Conservation (phyloP, 192 early-diverging fungal genomes). For the Coemansia sp. region DNA sequence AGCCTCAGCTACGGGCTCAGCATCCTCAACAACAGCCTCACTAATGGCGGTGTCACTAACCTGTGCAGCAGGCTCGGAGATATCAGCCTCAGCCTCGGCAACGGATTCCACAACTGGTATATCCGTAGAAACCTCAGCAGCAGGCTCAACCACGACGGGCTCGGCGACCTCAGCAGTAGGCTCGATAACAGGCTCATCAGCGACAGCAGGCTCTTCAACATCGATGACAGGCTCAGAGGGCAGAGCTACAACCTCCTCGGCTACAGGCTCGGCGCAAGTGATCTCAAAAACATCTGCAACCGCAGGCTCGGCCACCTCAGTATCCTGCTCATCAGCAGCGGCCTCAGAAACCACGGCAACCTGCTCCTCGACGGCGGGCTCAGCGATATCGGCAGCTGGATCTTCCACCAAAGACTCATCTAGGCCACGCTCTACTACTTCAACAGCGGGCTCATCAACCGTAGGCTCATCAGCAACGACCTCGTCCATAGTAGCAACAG, state of each 20-base stretch:
- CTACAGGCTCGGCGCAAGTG: not conserved
- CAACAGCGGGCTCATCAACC: conserved; percentile 3
- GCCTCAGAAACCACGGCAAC: not conserved
- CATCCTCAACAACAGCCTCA: not conserved
- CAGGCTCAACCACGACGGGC: not conserved
- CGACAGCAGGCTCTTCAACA: not conserved
- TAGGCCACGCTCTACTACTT: not conserved
- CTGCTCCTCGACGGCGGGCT: not conserved
- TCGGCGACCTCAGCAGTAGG: not conserved
- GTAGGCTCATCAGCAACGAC: not conserved
- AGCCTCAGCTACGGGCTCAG: not conserved
- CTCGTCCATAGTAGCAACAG: not conserved
- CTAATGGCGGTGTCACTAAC: not conserved
- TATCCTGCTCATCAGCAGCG: not conserved
- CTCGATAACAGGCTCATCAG: not conserved
- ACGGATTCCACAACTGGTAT: not conserved
- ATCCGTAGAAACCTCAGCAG: not conserved
- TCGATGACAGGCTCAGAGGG: not conserved
- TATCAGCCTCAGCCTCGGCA: not conserved
- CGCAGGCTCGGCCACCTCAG: not conserved
- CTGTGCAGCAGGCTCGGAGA: not conserved
- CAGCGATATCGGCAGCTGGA: not conserved
- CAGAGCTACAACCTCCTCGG: not conserved
- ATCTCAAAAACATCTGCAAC: not conserved
- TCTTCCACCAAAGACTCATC: not conserved